phyloP scores from a whole-genome alignment of 2,329 filamentous ascomycete genomes.

The Grosmannia penicillata region DNA sequence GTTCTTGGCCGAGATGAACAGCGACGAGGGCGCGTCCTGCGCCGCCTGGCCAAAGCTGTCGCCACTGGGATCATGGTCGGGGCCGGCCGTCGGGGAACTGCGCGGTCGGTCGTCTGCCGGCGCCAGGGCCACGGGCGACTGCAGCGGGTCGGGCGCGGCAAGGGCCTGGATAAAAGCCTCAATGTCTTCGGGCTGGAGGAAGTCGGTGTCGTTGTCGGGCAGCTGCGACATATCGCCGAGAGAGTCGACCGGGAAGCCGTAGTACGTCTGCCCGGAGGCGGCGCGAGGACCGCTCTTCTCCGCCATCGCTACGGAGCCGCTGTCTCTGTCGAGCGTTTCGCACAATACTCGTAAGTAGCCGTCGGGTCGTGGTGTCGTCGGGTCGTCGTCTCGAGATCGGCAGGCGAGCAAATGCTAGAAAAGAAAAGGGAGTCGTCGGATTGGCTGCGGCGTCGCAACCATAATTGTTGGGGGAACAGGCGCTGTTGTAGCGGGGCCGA shows the following conservation, averaged over 20 bases:
- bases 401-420: no score
- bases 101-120: constrained; percentile 37
- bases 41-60: constrained; percentile 13
- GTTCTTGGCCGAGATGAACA: constrained; percentile 79
- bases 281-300: neutral
- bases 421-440: neutral
- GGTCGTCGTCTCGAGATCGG: neutral
- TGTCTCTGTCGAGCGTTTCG: neutral
- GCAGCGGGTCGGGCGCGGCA: constrained; percentile 61
- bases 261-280: constrained; percentile 12
- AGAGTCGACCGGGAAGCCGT: constrained; percentile 45
- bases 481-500: no score
- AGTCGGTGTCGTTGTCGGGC: constrained; percentile 69
- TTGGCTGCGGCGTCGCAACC: no score
- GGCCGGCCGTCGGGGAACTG: constrained; percentile 21
- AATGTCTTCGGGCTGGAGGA: constrained; percentile 58
- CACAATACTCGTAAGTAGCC: no score
- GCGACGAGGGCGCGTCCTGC: constrained; percentile 10
- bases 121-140: no score
- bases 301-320: no score
- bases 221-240: constrained; percentile 53
- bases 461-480: no score
- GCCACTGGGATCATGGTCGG: constrained; percentile 18
- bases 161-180: constrained; percentile 69
- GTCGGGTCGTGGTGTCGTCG: neutral